These are phyloP conservation scores for Solanum gracilifrons DNA, from an alignment of 257 asterid species.

Conservation along the genomic window DNA sequence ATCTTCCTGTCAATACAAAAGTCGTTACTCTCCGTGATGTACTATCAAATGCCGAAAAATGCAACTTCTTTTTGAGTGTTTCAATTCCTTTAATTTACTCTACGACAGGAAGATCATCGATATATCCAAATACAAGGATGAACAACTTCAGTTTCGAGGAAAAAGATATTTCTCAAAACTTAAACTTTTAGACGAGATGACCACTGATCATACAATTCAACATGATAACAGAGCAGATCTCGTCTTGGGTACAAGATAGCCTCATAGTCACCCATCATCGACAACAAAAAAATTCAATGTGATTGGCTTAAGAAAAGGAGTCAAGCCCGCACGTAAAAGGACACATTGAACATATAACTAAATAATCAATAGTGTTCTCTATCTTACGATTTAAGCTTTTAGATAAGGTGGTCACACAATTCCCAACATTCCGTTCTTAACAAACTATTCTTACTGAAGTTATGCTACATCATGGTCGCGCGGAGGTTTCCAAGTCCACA, in stretches of 20 bases:
- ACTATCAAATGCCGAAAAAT: not conserved
- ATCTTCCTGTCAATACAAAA: not conserved
- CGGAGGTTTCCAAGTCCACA: not conserved
- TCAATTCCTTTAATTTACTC: not conserved
- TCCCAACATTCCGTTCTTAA: not conserved
- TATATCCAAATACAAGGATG: not conserved
- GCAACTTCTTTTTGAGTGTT: not conserved
- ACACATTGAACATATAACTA: not conserved
- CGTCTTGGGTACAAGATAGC: not conserved
- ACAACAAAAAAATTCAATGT: not conserved
- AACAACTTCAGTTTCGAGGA: not conserved
- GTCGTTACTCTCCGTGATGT: not conserved
- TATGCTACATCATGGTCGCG: not conserved
- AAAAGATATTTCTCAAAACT: not conserved
- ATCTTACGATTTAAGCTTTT: not conserved
- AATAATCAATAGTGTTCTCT: not conserved
- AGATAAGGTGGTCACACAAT: not conserved
- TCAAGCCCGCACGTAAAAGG: not conserved
- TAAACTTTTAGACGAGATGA: too few relatives aligned
- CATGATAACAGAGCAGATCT: not conserved
- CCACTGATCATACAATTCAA: too few relatives aligned
- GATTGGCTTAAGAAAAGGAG: not conserved
- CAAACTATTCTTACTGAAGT: not conserved
- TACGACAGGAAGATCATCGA: not conserved
- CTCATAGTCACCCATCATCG: not conserved